Percentiles rank a stretch among this genome's conserved stretches.
Conservation (phyloP, 1,139 yeast species). For the Pichia kudriavzevii region DNA sequence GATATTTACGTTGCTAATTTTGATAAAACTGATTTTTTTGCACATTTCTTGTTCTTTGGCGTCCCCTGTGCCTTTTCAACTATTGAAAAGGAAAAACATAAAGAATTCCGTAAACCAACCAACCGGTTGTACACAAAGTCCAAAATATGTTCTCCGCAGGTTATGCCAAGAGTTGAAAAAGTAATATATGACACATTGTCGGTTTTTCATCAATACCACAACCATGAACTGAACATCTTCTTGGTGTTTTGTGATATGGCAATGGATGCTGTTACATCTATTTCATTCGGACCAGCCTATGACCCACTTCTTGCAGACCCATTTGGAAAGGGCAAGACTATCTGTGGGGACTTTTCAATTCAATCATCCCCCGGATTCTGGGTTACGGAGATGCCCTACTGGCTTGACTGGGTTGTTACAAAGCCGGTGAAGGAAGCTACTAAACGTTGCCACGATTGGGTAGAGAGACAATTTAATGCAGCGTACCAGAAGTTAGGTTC, state of each 20-base stretch:
- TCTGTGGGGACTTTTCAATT: conserved; percentile 43
- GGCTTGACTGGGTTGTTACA: conserved; percentile 45
- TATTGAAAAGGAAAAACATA: conserved; percentile 42
- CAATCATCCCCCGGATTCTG: conserved; percentile 64
- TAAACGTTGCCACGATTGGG: conserved; percentile 43
- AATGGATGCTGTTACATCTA: conserved; percentile 59
- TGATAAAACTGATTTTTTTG: conserved; percentile 55
- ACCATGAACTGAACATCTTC: conserved; percentile 43
- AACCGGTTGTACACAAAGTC: conserved; percentile 45
- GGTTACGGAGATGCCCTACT: conserved; percentile 54
- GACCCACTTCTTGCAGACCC: conserved; percentile 24
- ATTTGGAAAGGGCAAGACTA: conserved; percentile 30
- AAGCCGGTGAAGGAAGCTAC: conserved; percentile 34
- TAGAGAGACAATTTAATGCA: conserved; percentile 34
- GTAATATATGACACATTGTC: conserved; percentile 25
- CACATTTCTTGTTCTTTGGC: conserved; percentile 55
- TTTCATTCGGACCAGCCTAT: conserved; percentile 50
- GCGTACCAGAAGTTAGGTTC: conserved; percentile 15
- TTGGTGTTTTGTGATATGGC: conserved; percentile 60
- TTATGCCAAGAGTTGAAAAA: conserved; percentile 28
- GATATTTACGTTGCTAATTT: conserved; percentile 52
- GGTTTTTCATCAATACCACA: conserved; percentile 20
- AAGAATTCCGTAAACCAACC: conserved; percentile 41
- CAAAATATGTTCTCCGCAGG: conserved; percentile 25
- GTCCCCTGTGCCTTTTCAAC: conserved; percentile 52